Percentiles rank a stretch among this genome's conserved stretches.
These are phyloP conservation scores for Wallacemonas sp. DNA, from an alignment of 208 protist genomes.

Conservation along the genomic window DNA sequence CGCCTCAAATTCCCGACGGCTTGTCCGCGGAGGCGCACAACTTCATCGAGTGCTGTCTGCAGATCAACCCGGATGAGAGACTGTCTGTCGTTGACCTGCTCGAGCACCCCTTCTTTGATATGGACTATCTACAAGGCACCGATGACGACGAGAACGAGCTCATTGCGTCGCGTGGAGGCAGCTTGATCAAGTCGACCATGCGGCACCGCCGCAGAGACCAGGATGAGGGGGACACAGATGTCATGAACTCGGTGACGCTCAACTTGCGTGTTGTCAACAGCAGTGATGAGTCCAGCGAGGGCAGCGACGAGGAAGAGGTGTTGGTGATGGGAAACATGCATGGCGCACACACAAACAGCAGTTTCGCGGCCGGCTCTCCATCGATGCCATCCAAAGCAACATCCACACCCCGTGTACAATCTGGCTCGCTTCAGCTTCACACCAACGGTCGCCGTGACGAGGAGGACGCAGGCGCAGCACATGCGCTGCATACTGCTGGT, in stretches of 20 bases:
- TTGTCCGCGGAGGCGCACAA: constrained; percentile 57
- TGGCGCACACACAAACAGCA: not conserved
- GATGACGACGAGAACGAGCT: constrained; percentile 45
- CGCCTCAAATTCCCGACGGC: constrained; percentile 56
- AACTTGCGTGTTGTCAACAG: constrained; percentile 3
- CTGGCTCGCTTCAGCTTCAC: not conserved
- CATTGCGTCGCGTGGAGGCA: constrained; percentile 38
- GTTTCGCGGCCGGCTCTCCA: constrained; percentile 6
- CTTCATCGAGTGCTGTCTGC: constrained; percentile 65
- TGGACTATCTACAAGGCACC: constrained; percentile 27
- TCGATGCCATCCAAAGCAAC: constrained; percentile 22
- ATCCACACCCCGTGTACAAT: not conserved
- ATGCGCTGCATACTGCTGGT: no score
- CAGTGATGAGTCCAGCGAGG: not conserved
- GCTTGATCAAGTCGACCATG: constrained; percentile 34
- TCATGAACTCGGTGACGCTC: constrained; percentile 10
- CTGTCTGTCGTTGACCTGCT: constrained; percentile 61
- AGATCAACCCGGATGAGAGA: constrained; percentile 61
- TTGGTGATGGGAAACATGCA: constrained; percentile 1
- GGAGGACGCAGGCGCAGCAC: not conserved
- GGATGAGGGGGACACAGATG: not conserved
- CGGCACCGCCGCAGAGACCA: not conserved
- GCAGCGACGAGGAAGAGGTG: not conserved
- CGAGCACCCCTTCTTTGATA: constrained; percentile 74
- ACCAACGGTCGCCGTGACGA: not conserved